Conservation (phyloP, 768 basidiomycete species). For the Kwoniella newhampshirensis region DNA sequence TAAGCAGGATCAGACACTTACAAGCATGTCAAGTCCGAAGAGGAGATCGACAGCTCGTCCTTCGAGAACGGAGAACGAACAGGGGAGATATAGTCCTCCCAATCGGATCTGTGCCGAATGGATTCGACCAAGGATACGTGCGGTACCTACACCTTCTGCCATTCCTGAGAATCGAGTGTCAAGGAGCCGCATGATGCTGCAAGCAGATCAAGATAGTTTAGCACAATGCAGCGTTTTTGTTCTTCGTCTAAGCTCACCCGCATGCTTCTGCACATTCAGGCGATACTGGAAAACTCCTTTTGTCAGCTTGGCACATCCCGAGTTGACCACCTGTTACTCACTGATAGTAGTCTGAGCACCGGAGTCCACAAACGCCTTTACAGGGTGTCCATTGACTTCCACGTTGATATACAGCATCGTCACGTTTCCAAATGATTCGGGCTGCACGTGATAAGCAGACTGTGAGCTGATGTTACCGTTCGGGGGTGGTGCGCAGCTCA, state of each 20-base stretch:
- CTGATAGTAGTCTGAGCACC: slow-evolving; percentile 97
- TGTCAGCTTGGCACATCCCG: neutral
- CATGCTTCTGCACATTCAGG: slow-evolving; percentile 88
- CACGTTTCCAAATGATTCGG: slow-evolving; percentile 89
- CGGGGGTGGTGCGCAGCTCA: no score
- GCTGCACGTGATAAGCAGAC: slow-evolving; percentile 51
- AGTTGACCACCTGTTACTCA: slow-evolving; percentile 54
- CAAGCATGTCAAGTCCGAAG: slow-evolving; percentile 96
- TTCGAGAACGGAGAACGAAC: slow-evolving; percentile 94
- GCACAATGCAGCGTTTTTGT: no score
- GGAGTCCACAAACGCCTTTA: slow-evolving; percentile 97
- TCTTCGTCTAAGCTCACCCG: slow-evolving; percentile 60
- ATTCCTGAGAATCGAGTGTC: slow-evolving; percentile 85
- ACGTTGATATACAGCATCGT: slow-evolving; percentile 94
- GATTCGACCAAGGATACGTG: slow-evolving; percentile 87
- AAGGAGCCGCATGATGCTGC: slow-evolving; percentile 85
- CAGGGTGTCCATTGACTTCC: slow-evolving; percentile 84
- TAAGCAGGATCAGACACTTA: slow-evolving; percentile 46
- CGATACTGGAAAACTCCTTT: slow-evolving; percentile 62
- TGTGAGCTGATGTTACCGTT: slow-evolving; percentile 5
- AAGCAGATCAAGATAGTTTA: no score
- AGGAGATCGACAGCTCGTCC: slow-evolving; percentile 91
- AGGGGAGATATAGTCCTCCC: slow-evolving; percentile 76
- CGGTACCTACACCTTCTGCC: slow-evolving; percentile 90
- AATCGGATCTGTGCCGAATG: slow-evolving; percentile 91